phyloP scores from a whole-genome alignment of 352 stramenopile genomes.

The Pythium rishiriense region DNA sequence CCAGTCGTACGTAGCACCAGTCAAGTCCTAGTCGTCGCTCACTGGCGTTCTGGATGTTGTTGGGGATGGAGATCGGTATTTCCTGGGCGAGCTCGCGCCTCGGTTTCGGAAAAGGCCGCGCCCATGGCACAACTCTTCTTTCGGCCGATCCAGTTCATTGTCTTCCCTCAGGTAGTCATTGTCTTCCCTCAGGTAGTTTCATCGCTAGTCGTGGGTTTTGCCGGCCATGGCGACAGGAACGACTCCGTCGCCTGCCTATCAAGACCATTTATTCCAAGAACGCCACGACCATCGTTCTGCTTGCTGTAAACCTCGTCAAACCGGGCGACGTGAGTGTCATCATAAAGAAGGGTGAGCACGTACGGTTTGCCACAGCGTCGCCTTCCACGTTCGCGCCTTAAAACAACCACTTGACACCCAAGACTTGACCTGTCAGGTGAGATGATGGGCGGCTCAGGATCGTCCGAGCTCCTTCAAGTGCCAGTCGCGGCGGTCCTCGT shows the following conservation, averaged over 20 bases:
- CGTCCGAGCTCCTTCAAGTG: slow-evolving; percentile 52
- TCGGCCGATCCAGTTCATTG: slow-evolving; percentile 36
- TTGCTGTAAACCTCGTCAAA: slow-evolving; percentile 56
- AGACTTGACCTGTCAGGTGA: slow-evolving; percentile 18
- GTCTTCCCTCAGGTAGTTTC: slow-evolving; percentile 53
- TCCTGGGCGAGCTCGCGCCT: slow-evolving; percentile 48
- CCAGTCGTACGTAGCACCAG: too few relatives aligned
- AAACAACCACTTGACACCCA: slow-evolving; percentile 13
- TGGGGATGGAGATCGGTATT: slow-evolving; percentile 44
- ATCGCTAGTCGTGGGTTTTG: slow-evolving; percentile 57
- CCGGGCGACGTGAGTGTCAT: slow-evolving; percentile 44
- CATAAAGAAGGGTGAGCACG: slow-evolving; percentile 35
- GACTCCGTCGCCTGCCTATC: slow-evolving; percentile 47
- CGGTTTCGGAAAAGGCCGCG: slow-evolving; percentile 45
- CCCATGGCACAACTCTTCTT: slow-evolving; percentile 61
- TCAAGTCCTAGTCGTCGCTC: slow-evolving; percentile 32
- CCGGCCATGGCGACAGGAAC: slow-evolving; percentile 60
- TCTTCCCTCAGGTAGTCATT: slow-evolving; percentile 49
- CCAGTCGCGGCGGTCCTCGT: slow-evolving; percentile 49
- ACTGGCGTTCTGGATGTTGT: slow-evolving; percentile 63
- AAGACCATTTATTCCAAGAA: slow-evolving; percentile 35
- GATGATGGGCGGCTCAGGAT: slow-evolving; percentile 16
- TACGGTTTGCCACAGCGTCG: slow-evolving; percentile 23
- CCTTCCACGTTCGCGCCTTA: slow-evolving; percentile 43
- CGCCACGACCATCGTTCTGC: slow-evolving; percentile 44